Evolutionary conservation across 176 grass and related monocot genomes (phyloP).

Genomic region (Pontederia paniculata): DNA sequence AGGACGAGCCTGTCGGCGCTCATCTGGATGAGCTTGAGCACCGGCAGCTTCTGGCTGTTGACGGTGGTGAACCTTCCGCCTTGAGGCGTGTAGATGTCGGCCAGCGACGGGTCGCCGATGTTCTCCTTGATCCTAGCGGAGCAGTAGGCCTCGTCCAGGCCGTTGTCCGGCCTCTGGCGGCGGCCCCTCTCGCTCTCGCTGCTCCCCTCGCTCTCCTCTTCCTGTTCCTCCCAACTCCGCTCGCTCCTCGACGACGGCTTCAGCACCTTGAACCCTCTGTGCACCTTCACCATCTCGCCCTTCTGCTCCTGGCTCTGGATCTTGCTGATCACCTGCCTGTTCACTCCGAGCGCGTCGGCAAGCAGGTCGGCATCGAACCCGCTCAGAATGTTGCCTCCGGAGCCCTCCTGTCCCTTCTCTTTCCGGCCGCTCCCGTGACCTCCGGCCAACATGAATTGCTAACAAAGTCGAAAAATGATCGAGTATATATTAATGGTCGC

Average conservation of each 20-base stretch:
- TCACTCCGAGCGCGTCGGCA: conserved; percentile 16
- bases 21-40: conserved; percentile 3
- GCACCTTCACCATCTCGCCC: conserved; percentile 25
- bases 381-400: conserved; percentile 20
- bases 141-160: conserved; percentile 23
- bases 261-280: conserved; percentile 14
- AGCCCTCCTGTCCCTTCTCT: not conserved
- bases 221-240: not conserved
- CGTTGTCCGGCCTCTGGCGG: too few relatives aligned
- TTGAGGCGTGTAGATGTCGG: conserved; percentile 16
- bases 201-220: conserved; percentile 1
- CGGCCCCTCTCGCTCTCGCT: not conserved
- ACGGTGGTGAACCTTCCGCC: not conserved
- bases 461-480: too few relatives aligned
- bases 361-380: conserved; percentile 21
- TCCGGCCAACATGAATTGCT: conserved; percentile 32
- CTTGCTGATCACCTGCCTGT: conserved; percentile 11
- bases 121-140: conserved; percentile 24
- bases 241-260: not conserved
- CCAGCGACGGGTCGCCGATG: conserved; percentile 14
- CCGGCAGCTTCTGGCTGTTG: conserved; percentile 25
- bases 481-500: too few relatives aligned
- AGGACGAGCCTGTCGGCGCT: conserved; percentile 7
- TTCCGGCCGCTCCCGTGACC: conserved; percentile 6
- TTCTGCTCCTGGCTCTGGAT: conserved; percentile 22